These are phyloP conservation scores for Plantago ovata DNA, from an alignment of 257 asterid genomes.

Conservation along the genomic window DNA sequence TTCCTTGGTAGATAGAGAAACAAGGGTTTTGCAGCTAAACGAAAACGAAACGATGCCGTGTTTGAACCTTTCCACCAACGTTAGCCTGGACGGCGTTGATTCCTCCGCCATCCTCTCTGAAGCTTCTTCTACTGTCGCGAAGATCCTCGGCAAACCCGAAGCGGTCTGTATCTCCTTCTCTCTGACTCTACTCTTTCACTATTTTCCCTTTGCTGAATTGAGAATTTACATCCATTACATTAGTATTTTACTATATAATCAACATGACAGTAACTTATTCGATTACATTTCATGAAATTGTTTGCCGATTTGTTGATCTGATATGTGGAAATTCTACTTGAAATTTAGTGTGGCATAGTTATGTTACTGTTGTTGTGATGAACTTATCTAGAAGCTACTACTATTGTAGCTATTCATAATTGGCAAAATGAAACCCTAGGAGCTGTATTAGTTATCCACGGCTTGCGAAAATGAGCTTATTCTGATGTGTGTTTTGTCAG, in stretches of 20 bases:
- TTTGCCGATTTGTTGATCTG: not conserved
- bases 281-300: not conserved
- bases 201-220: not conserved
- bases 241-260: no score
- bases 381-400: constrained; percentile 1
- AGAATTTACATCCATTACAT: no score
- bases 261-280: no score
- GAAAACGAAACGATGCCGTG: constrained; percentile 75
- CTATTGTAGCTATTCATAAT: no score
- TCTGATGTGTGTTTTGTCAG: no score
- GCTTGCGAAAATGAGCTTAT: no score
- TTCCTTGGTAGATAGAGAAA: no score
- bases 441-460: no score
- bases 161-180: constrained; percentile 36
- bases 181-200: not conserved
- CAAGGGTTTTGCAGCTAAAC: no score
- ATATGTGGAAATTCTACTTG: no score
- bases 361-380: not conserved
- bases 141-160: constrained; percentile 88
- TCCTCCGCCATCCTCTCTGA: constrained; percentile 84
- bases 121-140: constrained; percentile 84
- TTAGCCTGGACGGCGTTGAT: constrained; percentile 75
- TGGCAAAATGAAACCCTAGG: no score
- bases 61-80: constrained; percentile 82
- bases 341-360: not conserved